phyloP scores from a whole-genome alignment of 306 rosid genomes.

The Amphicarpaea edgeworthii region DNA sequence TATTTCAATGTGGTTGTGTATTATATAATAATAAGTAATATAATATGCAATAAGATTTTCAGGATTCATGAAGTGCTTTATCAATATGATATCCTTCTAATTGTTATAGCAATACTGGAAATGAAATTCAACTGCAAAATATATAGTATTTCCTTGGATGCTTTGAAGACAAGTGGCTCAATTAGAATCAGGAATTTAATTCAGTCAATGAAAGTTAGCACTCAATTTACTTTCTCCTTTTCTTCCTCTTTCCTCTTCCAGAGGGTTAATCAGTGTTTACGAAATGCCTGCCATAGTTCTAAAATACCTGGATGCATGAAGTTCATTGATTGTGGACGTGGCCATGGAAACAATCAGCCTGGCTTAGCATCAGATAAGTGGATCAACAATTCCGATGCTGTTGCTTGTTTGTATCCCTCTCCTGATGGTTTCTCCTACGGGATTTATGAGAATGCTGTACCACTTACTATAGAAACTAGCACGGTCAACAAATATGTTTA shows the following conservation, averaged over 20 bases:
- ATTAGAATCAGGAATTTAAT: slow-evolving; percentile 3
- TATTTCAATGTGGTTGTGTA: slow-evolving; percentile 7
- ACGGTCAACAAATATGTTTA: slow-evolving; percentile 44
- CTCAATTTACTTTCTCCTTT: slow-evolving; percentile 24
- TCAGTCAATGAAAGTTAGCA: not conserved
- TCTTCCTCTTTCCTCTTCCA: slow-evolving; percentile 45
- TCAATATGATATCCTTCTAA: not conserved
- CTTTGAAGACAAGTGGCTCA: slow-evolving; percentile 18
- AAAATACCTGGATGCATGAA: slow-evolving; percentile 6
- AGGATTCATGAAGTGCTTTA: not conserved
- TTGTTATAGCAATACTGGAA: not conserved
- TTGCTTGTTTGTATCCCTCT: slow-evolving; percentile 52
- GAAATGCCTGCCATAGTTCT: slow-evolving; percentile 56
- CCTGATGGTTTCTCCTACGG: slow-evolving; percentile 38
- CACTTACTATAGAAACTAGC: slow-evolving; percentile 37
- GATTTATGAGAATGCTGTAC: slow-evolving; percentile 37
- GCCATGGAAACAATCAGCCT: not conserved
- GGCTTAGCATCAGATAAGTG: not conserved
- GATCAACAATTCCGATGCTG: slow-evolving; percentile 45
- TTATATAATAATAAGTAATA: not conserved
- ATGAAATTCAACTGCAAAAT: slow-evolving; percentile 1
- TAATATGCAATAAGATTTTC: not conserved
- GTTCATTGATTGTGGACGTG: slow-evolving; percentile 75
- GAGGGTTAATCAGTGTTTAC: slow-evolving; percentile 87
- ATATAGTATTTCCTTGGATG: slow-evolving; percentile 28